A percentile compares a stretch with the other conserved stretches of the same genome.
Evolutionary conservation across 2,329 filamentous ascomycete genomes (phyloP).

Genomic region (Cladobotryum mycophilum): DNA sequence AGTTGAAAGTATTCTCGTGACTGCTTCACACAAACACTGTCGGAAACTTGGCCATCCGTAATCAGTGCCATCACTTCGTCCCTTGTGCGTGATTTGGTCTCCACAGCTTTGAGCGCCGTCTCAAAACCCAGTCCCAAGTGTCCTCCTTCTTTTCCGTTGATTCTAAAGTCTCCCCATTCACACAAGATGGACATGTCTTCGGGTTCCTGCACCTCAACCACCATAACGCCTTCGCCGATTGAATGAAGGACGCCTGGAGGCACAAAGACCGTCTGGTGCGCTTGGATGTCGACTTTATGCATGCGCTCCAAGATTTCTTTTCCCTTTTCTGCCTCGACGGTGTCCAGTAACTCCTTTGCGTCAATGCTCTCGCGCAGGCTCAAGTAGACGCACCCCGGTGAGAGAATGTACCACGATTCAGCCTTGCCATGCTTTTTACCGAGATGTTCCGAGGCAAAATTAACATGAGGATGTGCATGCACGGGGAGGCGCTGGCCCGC

Average conservation of each 20-base stretch:
- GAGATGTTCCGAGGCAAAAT: constrained; percentile 15
- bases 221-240: constrained; percentile 16
- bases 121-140: constrained; percentile 15
- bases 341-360: constrained; percentile 4
- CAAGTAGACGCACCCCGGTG: constrained; percentile 13
- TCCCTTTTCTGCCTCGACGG: constrained; percentile 11
- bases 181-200: constrained; percentile 16
- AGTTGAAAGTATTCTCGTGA: constrained; percentile 14
- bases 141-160: constrained; percentile 13
- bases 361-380: constrained; percentile 13
- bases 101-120: constrained; percentile 15
- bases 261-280: constrained; percentile 17
- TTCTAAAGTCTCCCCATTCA: constrained; percentile 14
- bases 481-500: constrained; percentile 17
- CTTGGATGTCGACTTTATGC: constrained; percentile 14
- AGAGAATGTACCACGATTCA: constrained; percentile 19
- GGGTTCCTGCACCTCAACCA: constrained; percentile 17
- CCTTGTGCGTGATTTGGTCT: constrained; percentile 4
- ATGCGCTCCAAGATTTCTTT: constrained; percentile 11
- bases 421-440: constrained; percentile 16
- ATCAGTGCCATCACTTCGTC: constrained; percentile 10
- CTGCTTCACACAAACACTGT: constrained; percentile 6
- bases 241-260: constrained; percentile 16
- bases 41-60: neutral
- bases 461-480: constrained; percentile 16